Evolutionary conservation across 371 early-diverging fungal species (phyloP).

Genomic region (Zychaea mexicana): DNA sequence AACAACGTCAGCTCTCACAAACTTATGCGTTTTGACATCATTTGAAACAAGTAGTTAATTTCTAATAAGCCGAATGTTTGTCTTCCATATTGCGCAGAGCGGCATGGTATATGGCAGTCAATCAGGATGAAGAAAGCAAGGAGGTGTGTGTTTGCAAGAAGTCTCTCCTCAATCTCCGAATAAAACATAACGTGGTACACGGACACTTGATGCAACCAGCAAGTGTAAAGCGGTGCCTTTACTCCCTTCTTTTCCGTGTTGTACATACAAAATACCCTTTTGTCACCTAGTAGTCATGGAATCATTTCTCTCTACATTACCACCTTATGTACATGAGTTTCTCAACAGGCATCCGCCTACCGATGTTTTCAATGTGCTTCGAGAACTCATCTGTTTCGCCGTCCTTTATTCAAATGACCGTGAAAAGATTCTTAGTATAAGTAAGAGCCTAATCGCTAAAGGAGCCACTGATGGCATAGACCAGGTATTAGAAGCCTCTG

Average conservation of each 20-base stretch:
- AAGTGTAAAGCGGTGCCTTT: not conserved
- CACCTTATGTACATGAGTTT: slow-evolving; percentile 51
- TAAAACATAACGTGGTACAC: no score
- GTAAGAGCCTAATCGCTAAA: slow-evolving; percentile 25
- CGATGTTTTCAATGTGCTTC: slow-evolving; percentile 44
- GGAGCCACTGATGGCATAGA: slow-evolving; percentile 19
- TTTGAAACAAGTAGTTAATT: not conserved
- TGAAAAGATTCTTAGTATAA: slow-evolving; percentile 25
- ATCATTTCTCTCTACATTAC: slow-evolving; percentile 47
- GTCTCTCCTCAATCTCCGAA: no score
- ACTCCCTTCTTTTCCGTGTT: not conserved
- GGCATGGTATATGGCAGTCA: no score
- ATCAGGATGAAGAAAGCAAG: not conserved
- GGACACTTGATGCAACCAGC: not conserved
- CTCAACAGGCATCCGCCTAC: slow-evolving; percentile 45
- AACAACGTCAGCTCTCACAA: not conserved
- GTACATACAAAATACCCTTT: not conserved
- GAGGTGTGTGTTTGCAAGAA: no score
- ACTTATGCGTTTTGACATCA: not conserved
- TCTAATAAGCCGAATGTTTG: no score
- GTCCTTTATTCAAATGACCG: slow-evolving; percentile 53
- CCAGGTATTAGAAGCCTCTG: not conserved
- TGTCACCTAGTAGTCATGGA: slow-evolving; percentile 29
- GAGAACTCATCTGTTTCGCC: slow-evolving; percentile 51
- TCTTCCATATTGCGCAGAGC: no score